Evolutionary conservation across 768 basidiomycete species (phyloP).

Genomic region (Rhizopogon rudus): DNA sequence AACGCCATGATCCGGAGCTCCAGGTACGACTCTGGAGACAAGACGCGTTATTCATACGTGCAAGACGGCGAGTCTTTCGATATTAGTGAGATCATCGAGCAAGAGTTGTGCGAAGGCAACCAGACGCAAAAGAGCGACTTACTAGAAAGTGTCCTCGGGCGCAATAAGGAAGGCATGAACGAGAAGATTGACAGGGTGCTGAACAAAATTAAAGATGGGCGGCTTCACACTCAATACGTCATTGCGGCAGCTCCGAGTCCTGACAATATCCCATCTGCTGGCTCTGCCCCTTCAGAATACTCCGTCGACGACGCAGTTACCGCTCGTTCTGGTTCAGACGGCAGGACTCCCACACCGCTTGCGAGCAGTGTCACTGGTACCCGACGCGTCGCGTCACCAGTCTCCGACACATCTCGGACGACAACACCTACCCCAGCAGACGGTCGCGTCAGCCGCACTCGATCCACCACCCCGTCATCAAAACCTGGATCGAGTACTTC

Average conservation of each 20-base stretch:
- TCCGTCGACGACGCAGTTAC: constrained; percentile 40
- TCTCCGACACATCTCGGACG: constrained; percentile 20
- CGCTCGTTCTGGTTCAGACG: constrained; percentile 9
- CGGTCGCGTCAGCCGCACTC: constrained; percentile 11
- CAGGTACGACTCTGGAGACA: constrained; percentile 62
- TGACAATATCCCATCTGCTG: constrained; percentile 23
- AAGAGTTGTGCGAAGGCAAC: constrained; percentile 68
- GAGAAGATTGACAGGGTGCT: constrained; percentile 74
- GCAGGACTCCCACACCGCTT: constrained; percentile 27
- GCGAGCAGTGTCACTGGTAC: constrained; percentile 6
- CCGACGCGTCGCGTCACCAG: constrained; percentile 19
- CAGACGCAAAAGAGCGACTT: constrained; percentile 49
- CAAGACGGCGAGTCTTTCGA: constrained; percentile 91
- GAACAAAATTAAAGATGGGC: constrained; percentile 68
- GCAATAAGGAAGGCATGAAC: constrained; percentile 53
- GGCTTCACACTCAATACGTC: constrained; percentile 31
- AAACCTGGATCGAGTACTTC: constrained; percentile 26
- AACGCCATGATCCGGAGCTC: constrained; percentile 84
- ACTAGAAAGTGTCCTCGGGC: constrained; percentile 59
- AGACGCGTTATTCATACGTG: constrained; percentile 91
- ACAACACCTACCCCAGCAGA: constrained; percentile 20
- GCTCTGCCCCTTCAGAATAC: constrained; percentile 41
- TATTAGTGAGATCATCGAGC: constrained; percentile 89
- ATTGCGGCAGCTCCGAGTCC: constrained; percentile 4
- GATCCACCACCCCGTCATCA: constrained; percentile 16